Evolutionary conservation across 1,284 basidiomycete genomes (phyloP).

Genomic region (Fomitopsis pinicola): DNA sequence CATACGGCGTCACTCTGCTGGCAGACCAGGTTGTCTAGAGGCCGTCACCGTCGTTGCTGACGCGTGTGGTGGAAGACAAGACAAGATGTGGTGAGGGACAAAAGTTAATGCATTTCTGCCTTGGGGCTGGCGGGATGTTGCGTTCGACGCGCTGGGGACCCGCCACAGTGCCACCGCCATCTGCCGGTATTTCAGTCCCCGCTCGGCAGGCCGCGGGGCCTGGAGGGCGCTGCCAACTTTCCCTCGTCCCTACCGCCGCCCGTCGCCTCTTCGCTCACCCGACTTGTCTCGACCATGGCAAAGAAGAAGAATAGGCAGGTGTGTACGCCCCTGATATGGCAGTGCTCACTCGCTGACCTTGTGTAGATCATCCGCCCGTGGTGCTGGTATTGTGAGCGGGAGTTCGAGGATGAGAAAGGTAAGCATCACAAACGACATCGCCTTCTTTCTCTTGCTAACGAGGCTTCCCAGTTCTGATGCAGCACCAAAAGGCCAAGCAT

Average conservation of each 20-base stretch:
- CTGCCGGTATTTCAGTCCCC: not conserved
- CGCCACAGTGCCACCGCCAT: not conserved
- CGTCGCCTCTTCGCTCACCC: not conserved
- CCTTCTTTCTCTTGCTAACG: not conserved
- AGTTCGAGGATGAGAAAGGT: slow-evolving; percentile 98
- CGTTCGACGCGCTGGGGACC: not conserved
- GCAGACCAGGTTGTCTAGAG: not conserved
- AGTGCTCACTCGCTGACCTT: not conserved
- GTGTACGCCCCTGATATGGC: slow-evolving; percentile 4
- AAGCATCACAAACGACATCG: not conserved
- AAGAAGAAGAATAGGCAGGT: slow-evolving; percentile 84
- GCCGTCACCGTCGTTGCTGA: not conserved
- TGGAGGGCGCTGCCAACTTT: slow-evolving; percentile 1
- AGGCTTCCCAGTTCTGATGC: slow-evolving; percentile 76
- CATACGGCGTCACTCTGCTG: slow-evolving; percentile 16
- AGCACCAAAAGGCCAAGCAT: slow-evolving; percentile 99
- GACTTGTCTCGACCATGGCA: slow-evolving; percentile 44
- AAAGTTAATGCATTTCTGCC: too few species aligned
- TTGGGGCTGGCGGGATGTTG: not conserved
- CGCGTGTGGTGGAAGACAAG: too few species aligned
- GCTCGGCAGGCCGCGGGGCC: not conserved
- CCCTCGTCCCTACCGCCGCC: slow-evolving; percentile 3
- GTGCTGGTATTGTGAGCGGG: slow-evolving; percentile 99
- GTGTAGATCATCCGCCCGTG: slow-evolving; percentile 81
- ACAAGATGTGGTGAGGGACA: not conserved